phyloP scores from a whole-genome alignment of 768 basidiomycete genomes.

The Russula sp. region DNA sequence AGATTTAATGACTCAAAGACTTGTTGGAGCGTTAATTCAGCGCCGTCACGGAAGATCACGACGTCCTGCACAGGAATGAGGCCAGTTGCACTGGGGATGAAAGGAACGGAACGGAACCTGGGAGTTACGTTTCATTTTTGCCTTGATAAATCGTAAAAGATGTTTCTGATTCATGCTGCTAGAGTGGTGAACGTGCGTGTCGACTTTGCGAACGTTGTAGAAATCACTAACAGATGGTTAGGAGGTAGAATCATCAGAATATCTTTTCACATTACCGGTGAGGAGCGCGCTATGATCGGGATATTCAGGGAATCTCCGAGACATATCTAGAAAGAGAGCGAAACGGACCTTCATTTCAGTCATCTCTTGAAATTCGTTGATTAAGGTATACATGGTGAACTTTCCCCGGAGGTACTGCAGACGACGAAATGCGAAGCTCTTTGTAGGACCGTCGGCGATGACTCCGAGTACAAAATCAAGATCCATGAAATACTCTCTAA shows the following conservation, averaged over 20 bases:
- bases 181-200: slow-evolving; percentile 98
- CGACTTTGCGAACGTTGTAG: slow-evolving; percentile 97
- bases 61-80: slow-evolving; percentile 59
- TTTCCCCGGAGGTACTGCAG: slow-evolving; percentile 91
- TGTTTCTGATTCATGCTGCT: slow-evolving; percentile 99
- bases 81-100: background rate
- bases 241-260: background rate
- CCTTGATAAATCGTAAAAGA: slow-evolving; percentile 95
- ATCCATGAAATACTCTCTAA: slow-evolving; percentile 95
- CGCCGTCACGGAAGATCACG: slow-evolving; percentile 92
- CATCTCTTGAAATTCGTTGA: slow-evolving; percentile 92
- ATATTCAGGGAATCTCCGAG: slow-evolving; percentile 3
- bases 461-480: slow-evolving; percentile 88
- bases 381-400: slow-evolving; percentile 86
- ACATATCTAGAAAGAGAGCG: slow-evolving; percentile 30
- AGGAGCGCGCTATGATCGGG: slow-evolving; percentile 60
- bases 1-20: slow-evolving; percentile 96
- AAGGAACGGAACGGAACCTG: slow-evolving; percentile 48
- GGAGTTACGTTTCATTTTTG: slow-evolving; percentile 91
- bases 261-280: slow-evolving; percentile 55
- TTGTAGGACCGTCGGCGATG: slow-evolving; percentile 93
- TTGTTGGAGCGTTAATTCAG: slow-evolving; percentile 81
- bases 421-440: slow-evolving; percentile 90
- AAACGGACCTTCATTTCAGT: slow-evolving; percentile 92
- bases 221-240: slow-evolving; percentile 67